Base-by-base conservation (phyloP, 495 filamentous ascomycete genomes). In the Cladorrhinum samala region DNA sequence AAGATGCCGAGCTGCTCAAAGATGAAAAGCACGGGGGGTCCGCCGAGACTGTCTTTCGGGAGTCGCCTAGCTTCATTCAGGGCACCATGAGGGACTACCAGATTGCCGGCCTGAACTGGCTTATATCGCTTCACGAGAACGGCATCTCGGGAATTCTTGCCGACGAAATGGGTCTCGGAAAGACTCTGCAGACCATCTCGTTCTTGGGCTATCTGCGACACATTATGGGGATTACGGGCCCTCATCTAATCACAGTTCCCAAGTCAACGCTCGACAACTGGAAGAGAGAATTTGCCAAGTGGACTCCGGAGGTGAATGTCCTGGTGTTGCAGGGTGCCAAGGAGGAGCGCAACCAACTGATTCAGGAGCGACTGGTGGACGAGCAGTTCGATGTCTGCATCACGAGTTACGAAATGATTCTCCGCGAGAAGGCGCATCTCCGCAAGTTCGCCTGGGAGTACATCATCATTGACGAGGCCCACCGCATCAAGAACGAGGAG, bases 361-460 rank as follows among this genome's bases (percentile, higher is more conserved):
- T 99, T 68, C 87, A 88, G 55, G 91, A 97, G 16, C 87, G 88
- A 2, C 77, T 99, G 19, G 74, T 94, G 17, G 88, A 93, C 52
- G 90, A 95, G 68, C 88, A 72, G 52, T 77, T 74, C 37, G 71
- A 77, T 42, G 69, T 77, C 38, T 75, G 67, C 63, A 56, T 77
- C 55, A 71, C 68, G 49, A 68, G 69, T 44, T 70, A 69, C 57
- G 64, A 65, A 56, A 67, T 67, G 56, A 71, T 99, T 53, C 78
- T 99, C 2, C 83, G 93, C 39, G 94, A 99, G 65, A 97, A 99
- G 72, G 77, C 88, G 0, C 89, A 95, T 62, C 71, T 99, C 42
- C 94, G 94, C 73, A 97, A 97, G 68, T 94, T 97, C 64, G 90
- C 94, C 0, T 99, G 94, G 94, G 93, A 99, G 67, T 99, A 99